Evolutionary conservation across 164 flowering plant species (phyloP), one percentile per base, ranked within the genome.

Genomic region (Echeveria elegans): DNA sequence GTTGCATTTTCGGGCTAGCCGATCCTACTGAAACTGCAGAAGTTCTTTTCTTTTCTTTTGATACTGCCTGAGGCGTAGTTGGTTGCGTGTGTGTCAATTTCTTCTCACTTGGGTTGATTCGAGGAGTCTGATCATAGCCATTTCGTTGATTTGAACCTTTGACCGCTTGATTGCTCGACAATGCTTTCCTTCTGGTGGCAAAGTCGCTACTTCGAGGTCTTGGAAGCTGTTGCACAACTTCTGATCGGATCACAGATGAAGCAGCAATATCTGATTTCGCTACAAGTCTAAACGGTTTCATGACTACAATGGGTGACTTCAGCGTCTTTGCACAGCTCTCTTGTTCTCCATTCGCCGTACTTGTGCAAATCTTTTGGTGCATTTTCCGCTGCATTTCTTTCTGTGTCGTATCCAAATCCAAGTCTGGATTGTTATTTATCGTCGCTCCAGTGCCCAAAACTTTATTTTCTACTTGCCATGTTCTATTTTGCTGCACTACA

Each of bases 191-290:
- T 56, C 32, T 56, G 61, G 4, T 28, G 12, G 61, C 31, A 26
- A 32, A 56, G 32, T 53, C 30, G 24, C 61, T 28, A 1, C 19
- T 6, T 26, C 28, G 61, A 56, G 61, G 61, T 28, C 28, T 56
- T 14, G 32, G 12, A 14, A 26, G 32, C 11, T 56, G 61, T 14
- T 19, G 61, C 61, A 29, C 15, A 19, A 32, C 61, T 23, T 56
- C 61, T 28, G 61, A 28, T 28, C 31, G 61, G 31, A 56, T 56
- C 32, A 56, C 32, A 19, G 31, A 26, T 56, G 61, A 56, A 56
- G 61, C 61, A 14, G 32, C 61, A 26, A 56, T 56, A 56, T 56
- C 61, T 28, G 61, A 56, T 56, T 56, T 28, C 32, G 16, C 61
- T 14, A 28, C 16, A 56, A 56, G 34, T 28, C n/a, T 56, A 29